phyloP scores from a whole-genome alignment of 2,329 filamentous ascomycete species.

The Magnaporthiopsis incrustans region DNA sequence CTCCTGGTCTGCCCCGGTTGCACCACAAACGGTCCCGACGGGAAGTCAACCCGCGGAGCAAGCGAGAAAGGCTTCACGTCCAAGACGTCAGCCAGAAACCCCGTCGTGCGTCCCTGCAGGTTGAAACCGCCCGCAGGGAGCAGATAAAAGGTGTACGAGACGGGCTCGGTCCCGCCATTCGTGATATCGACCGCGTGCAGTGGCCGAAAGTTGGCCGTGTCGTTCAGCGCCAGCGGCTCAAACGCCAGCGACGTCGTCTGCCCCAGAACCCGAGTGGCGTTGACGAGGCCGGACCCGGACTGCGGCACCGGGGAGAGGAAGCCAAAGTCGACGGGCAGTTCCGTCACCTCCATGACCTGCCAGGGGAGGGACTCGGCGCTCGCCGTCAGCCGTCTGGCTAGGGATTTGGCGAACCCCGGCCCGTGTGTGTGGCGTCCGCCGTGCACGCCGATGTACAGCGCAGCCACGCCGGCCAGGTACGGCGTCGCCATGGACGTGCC shows the following conservation, averaged over 20 bases:
- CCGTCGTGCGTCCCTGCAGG: constrained; percentile 14
- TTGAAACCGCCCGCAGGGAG: constrained; percentile 28
- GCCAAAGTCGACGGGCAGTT: constrained; percentile 14
- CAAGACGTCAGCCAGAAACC: constrained; percentile 8
- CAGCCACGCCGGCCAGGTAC: constrained; percentile 34
- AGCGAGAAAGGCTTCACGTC: constrained; percentile 9
- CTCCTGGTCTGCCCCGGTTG: constrained; percentile 15
- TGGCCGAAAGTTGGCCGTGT: constrained; percentile 29
- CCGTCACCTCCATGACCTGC: constrained; percentile 12
- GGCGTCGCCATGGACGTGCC: constrained; percentile 42
- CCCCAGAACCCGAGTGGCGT: constrained; percentile 30
- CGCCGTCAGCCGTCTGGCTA: constrained; percentile 22
- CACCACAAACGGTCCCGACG: constrained; percentile 13
- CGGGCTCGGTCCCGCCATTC: constrained; percentile 26
- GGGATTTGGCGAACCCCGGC: constrained; percentile 18
- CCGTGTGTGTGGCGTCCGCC: constrained; percentile 24
- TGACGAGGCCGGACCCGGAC: constrained; percentile 18
- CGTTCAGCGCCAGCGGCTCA: constrained; percentile 32
- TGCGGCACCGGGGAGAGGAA: constrained; percentile 12
- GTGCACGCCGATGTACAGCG: constrained; percentile 24
- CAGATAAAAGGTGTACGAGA: constrained; percentile 23
- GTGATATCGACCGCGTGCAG: constrained; percentile 21
- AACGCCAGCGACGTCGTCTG: constrained; percentile 26
- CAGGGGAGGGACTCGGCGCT: constrained; percentile 22
- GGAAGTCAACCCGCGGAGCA: background rate